Base-by-base conservation (phyloP, 305 asterid species). In the Ilex paraguariensis region DNA sequence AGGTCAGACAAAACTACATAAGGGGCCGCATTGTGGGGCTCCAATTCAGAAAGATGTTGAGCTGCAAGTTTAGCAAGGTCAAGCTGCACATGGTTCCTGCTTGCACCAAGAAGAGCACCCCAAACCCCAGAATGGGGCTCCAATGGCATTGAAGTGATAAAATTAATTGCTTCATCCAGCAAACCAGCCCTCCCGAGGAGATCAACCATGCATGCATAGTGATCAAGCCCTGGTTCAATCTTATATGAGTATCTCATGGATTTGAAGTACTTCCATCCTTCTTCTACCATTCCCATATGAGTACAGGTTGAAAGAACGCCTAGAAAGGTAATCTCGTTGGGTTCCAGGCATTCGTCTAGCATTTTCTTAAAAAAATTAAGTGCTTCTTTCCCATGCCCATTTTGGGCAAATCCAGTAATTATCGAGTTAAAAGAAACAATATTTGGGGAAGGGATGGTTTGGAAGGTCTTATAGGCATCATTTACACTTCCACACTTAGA, bases 101-200 rank as follows among this genome's bases (percentile, higher is more conserved):
- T 82, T 36, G 92, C 87, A 70, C 84, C 70, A 60, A 90, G 90
- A 81, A 87, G 88, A 36, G 96, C 95, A 64, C 96, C 97, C 97
- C 95, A 87, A 61, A 87, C 84, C 10, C 95, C 96, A 31, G 81
- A 66, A 72, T 90, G 90, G 21, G 94, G 86, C 70, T 78, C 76
- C 14, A 80, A 64, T 55, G 90, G 86, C 95, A 87, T 87, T 12
- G 95, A 79, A 61, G 69, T 14, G 53, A 90, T 83, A 66, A 90
- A 52, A 59, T 62, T 58, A 16, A 57, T 44, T 9, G 95, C 95
- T 50, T 84, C 87, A 42, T 90, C 82, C 13, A 90, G 87, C 55
- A 81, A 77, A 54, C 95, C 97, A 57, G 95, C 91, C 75, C 79
- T 73, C 16, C 97, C 95, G 6, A 90, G 81, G 60, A 90, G 85